Conservation (phyloP, 31 red algal genomes). For the Odonthalia washingtoniensis region DNA sequence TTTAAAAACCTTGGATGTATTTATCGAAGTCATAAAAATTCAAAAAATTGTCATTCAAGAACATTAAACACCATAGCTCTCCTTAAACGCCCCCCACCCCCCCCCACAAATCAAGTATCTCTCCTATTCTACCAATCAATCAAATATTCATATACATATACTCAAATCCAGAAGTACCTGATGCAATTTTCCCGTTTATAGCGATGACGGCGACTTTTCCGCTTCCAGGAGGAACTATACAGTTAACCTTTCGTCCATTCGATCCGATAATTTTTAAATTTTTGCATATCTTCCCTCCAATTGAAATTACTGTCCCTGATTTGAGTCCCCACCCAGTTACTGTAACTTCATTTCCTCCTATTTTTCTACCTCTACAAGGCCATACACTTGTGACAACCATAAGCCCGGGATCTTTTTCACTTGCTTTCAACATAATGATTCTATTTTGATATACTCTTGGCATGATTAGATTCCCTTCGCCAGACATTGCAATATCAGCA, state of each 20-base stretch:
- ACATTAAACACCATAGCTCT: too few relatives aligned
- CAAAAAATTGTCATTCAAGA: too few relatives aligned
- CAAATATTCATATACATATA: neutral
- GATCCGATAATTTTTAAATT: neutral
- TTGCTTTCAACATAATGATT: conserved; percentile 29
- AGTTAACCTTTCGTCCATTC: neutral
- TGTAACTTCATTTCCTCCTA: conserved; percentile 58
- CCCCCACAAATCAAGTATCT: too few relatives aligned
- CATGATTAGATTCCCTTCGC: conserved; percentile 65
- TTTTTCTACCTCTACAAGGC: conserved; percentile 56
- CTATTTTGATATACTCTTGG: conserved; percentile 63
- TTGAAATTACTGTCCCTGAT: neutral
- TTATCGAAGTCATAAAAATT: too few relatives aligned
- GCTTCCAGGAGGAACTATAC: neutral
- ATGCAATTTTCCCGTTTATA: neutral
- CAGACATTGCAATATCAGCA: conserved; percentile 39
- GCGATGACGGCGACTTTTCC: neutral
- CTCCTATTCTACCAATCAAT: too few relatives aligned
- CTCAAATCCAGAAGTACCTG: neutral
- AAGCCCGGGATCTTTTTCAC: conserved; percentile 39
- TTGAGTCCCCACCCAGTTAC: conserved; percentile 56
- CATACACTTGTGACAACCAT: conserved; percentile 59
- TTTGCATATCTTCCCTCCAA: neutral
- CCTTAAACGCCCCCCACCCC: too few relatives aligned
- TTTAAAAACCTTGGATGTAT: too few relatives aligned